Percentiles rank a stretch among this genome's conserved stretches.
Conservation (phyloP, 75 land plant genomes). For the Azolla pinnata region DNA sequence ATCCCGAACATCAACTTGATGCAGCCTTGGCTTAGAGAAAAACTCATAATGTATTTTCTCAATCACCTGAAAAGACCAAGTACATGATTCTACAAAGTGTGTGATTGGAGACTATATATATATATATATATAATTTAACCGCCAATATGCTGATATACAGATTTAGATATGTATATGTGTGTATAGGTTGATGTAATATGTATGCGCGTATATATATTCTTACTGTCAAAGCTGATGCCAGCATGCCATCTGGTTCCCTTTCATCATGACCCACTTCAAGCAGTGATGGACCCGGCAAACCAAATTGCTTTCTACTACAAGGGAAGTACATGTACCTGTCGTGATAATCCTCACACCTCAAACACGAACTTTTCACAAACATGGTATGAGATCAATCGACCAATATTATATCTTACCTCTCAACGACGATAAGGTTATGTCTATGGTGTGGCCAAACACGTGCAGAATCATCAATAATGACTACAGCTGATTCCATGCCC, state of each 20-base stretch:
- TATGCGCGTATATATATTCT: too few species aligned
- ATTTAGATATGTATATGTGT: too few species aligned
- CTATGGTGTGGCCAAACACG: conserved; percentile 98
- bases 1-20: conserved; percentile 85
- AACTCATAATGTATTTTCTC: conserved; percentile 75
- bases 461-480: conserved; percentile 97
- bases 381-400: too few species aligned
- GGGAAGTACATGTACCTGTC: conserved; percentile 95
- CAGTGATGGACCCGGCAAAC: conserved; percentile 85
- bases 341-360: neutral
- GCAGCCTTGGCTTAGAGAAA: conserved; percentile 47
- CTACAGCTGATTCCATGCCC: conserved; percentile 97
- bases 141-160: too few species aligned
- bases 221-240: conserved; percentile 76
- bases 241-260: conserved; percentile 88
- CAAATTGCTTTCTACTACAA: conserved; percentile 95
- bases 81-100: too few species aligned
- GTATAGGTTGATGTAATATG: too few species aligned
- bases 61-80: conserved; percentile 90
- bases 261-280: conserved; percentile 96
- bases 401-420: conserved; percentile 41
- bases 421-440: conserved; percentile 83
- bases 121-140: too few species aligned
- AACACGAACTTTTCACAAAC: too few species aligned
- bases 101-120: too few species aligned